These are phyloP conservation scores for Usnea hakonensis DNA, from an alignment of 495 filamentous ascomycete genomes.

Conservation along the genomic window DNA sequence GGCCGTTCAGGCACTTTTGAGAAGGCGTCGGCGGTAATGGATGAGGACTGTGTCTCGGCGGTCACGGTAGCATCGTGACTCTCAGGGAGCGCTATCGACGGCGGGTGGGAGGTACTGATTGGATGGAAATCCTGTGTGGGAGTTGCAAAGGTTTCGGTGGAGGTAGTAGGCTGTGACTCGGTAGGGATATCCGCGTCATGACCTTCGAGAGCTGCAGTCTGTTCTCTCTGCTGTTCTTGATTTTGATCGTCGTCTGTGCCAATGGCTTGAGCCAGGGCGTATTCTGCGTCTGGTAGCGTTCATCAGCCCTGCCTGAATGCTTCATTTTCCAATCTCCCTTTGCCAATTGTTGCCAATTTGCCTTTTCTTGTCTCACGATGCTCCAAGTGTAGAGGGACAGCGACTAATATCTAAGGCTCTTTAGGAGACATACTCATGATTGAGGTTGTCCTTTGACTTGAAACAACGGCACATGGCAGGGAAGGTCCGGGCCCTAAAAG, in stretches of 20 bases:
- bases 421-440: not conserved
- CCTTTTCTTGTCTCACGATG: no score
- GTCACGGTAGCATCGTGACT: not conserved
- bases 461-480: no score
- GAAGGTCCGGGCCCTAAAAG: not conserved
- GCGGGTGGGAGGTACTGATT: not conserved
- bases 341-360: no score
- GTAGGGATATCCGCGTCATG: slow-evolving; percentile 42
- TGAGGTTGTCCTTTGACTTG: not conserved
- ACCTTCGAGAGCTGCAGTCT: slow-evolving; percentile 31
- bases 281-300: slow-evolving; percentile 8
- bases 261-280: slow-evolving; percentile 5
- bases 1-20: not conserved
- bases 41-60: not conserved
- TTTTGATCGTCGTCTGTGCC: not conserved
- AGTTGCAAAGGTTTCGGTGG: not conserved
- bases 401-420: not conserved
- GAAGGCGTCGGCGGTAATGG: not conserved
- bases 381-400: not conserved
- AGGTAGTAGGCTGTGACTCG: not conserved
- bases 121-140: not conserved
- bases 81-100: not conserved
- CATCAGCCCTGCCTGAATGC: no score
- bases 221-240: slow-evolving; percentile 3
- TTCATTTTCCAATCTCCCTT: no score